Evolutionary conservation across 805 yeast genomes (phyloP).

Genomic region (Kluyveromyces nonfermentans): DNA sequence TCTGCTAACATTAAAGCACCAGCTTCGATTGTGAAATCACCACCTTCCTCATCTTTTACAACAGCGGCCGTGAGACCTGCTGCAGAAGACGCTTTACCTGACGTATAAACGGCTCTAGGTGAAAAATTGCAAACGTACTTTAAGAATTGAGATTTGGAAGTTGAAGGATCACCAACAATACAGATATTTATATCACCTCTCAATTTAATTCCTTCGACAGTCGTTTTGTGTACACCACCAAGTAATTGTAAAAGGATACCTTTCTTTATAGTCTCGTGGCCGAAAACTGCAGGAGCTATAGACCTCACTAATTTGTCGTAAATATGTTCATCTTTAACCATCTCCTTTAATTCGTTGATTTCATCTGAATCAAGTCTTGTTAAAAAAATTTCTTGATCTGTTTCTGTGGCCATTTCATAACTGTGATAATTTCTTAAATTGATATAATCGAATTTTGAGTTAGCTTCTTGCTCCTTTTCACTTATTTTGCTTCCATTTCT

Average conservation of each 20-base stretch:
- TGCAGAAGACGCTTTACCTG: slow-evolving; percentile 97
- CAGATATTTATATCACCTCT: slow-evolving; percentile 97
- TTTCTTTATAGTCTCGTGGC: slow-evolving; percentile 89
- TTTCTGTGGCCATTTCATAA: slow-evolving; percentile 30
- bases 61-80: slow-evolving; percentile 99
- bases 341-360: slow-evolving; percentile 71
- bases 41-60: slow-evolving; percentile 92
- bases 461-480: slow-evolving; percentile 13
- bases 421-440: slow-evolving; percentile 20
- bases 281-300: slow-evolving; percentile 92
- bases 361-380: slow-evolving; percentile 74
- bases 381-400: slow-evolving; percentile 74
- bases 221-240: slow-evolving; percentile 92
- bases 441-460: slow-evolving; percentile 3
- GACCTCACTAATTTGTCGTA: slow-evolving; percentile 80
- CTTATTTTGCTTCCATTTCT: slow-evolving; percentile 7
- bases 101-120: slow-evolving; percentile 92
- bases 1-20: slow-evolving; percentile 98
- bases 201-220: slow-evolving; percentile 87
- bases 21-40: slow-evolving; percentile 95
- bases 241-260: slow-evolving; percentile 81
- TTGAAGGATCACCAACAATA: slow-evolving; percentile 96
- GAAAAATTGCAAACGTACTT: slow-evolving; percentile 87
- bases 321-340: slow-evolving; percentile 83
- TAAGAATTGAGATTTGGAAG: slow-evolving; percentile 91